phyloP scores from a whole-genome alignment of 2,329 filamentous ascomycete genomes.

The Sporothrix globosa region DNA sequence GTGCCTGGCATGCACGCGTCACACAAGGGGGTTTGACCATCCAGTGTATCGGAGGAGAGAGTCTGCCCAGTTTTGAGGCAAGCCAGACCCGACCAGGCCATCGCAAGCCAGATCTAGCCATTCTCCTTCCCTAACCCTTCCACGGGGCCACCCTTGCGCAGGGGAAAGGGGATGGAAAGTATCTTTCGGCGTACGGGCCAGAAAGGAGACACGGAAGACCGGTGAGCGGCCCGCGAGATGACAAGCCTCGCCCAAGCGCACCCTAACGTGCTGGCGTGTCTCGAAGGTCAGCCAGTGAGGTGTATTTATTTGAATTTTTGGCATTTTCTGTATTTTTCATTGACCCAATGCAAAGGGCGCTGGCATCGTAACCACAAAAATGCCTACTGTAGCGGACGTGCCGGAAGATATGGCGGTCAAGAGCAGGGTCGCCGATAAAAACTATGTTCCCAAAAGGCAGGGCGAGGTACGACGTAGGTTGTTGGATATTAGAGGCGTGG shows the following conservation, averaged over 20 bases:
- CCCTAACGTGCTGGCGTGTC: neutral
- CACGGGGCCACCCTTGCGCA: conserved; percentile 18
- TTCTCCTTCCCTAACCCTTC: neutral
- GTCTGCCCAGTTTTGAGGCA: neutral
- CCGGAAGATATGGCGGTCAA: neutral
- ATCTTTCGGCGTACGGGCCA: neutral
- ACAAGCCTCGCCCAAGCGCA: neutral
- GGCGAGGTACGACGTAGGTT: neutral
- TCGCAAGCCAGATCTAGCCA: neutral
- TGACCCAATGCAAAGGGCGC: neutral
- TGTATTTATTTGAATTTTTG: too few species aligned
- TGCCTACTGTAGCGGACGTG: neutral
- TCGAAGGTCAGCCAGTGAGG: neutral
- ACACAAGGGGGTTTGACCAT: neutral
- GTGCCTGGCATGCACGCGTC: neutral
- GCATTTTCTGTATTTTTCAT: neutral
- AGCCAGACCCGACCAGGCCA: neutral
- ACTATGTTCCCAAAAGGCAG: neutral
- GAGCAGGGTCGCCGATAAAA: neutral
- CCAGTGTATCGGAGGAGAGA: neutral
- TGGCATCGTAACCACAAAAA: neutral
- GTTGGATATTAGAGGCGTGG: neutral
- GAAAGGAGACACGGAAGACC: neutral
- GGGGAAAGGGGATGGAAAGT: neutral
- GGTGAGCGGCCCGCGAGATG: neutral